Conservation (phyloP, 1,139 yeast species). For the Yamadazyma conglobata region DNA sequence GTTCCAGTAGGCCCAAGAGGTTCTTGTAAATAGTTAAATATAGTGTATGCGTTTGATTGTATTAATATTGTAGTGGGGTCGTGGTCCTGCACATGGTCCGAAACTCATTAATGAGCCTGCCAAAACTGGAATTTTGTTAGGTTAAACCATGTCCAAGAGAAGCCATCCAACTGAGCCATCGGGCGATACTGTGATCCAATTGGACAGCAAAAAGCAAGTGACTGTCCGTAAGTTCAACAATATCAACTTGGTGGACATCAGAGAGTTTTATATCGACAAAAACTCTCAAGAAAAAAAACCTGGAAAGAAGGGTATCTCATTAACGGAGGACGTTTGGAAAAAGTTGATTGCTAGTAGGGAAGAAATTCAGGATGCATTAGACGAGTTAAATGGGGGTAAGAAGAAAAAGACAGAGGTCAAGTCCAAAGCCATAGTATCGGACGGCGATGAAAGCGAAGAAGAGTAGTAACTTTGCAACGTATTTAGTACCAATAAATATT, state of each 20-base stretch:
- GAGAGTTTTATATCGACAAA: constrained; percentile 72
- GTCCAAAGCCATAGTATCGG: constrained; percentile 3
- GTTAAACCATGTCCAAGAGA: constrained; percentile 7
- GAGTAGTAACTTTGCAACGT: no score
- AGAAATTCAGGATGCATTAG: constrained; percentile 61
- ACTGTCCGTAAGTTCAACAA: constrained; percentile 70
- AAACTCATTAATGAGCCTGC: no score
- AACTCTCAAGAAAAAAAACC: constrained; percentile 62
- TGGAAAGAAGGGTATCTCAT: constrained; percentile 80
- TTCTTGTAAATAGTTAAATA: background rate
- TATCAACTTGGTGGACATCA: constrained; percentile 65
- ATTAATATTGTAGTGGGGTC: no score
- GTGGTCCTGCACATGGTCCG: no score
- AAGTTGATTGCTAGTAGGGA: constrained; percentile 49
- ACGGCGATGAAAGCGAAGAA: constrained; percentile 2
- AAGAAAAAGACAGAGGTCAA: constrained; percentile 10
- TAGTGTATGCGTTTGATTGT: no score
- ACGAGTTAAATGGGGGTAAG: constrained; percentile 35
- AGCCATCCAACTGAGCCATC: constrained; percentile 11
- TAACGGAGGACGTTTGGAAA: constrained; percentile 69
- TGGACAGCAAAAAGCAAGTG: constrained; percentile 66
- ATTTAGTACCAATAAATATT: no score
- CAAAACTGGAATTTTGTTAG: no score
- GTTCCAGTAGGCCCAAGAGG: no score
- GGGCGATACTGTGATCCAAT: constrained; percentile 20